Conservation (phyloP, 805 yeast genomes). For the Wickerhamiella hasegawae region DNA sequence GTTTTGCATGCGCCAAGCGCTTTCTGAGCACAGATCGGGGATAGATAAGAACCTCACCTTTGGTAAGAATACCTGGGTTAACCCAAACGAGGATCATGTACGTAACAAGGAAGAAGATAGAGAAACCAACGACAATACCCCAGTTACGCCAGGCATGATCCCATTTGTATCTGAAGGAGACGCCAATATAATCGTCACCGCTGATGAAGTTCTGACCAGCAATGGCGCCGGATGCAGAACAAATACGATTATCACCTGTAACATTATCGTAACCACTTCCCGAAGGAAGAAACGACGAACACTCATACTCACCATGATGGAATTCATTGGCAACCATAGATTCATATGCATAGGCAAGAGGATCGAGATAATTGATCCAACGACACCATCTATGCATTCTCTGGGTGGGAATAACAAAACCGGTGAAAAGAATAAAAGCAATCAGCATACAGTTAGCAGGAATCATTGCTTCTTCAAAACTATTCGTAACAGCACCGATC, state of each 20-base stretch:
- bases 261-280: slow-evolving; percentile 26
- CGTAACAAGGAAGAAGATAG: slow-evolving; percentile 25
- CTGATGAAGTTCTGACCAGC: slow-evolving; percentile 36
- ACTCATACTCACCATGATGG: slow-evolving; percentile 36
- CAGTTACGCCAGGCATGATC: slow-evolving; percentile 67
- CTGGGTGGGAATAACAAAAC: slow-evolving; percentile 40
- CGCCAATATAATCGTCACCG: slow-evolving; percentile 42
- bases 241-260: slow-evolving; percentile 28
- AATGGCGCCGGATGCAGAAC: slow-evolving; percentile 44
- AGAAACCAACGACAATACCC: slow-evolving; percentile 45
- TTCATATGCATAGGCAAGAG: slow-evolving; percentile 36
- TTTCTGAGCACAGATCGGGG: slow-evolving; percentile 12
- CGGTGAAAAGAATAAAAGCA: slow-evolving; percentile 39
- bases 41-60: slow-evolving; percentile 19
- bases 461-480: slow-evolving; percentile 41
- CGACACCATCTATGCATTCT: slow-evolving; percentile 57
- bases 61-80: slow-evolving; percentile 20
- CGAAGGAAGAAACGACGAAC: slow-evolving; percentile 39
- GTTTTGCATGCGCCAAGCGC: too few relatives aligned
- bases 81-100: slow-evolving; percentile 19
- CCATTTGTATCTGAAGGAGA: slow-evolving; percentile 35
- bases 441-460: slow-evolving; percentile 39
- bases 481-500: slow-evolving; percentile 35
- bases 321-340: slow-evolving; percentile 51
- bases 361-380: slow-evolving; percentile 45